Evolutionary conservation across 176 grass and related monocot species (phyloP).

Genomic region (Aegilops bicornis): DNA sequence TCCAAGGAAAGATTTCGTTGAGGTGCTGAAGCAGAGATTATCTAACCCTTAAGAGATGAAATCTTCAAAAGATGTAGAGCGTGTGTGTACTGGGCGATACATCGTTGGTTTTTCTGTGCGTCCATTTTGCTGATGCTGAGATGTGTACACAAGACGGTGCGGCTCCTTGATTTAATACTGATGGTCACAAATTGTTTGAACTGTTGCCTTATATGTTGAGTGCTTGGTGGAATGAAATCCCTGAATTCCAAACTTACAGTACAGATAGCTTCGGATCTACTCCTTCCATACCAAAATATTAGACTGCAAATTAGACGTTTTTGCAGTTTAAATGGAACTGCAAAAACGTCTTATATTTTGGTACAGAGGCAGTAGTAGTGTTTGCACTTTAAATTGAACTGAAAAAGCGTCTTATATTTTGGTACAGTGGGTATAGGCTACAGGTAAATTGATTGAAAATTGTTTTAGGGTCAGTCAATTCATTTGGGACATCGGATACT

Average conservation of each 20-base stretch:
- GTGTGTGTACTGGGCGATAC: background rate
- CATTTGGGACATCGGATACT: too few species aligned
- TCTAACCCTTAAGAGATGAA: background rate
- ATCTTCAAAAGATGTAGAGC: background rate
- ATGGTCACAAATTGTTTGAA: background rate
- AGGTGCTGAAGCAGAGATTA: constrained; percentile 57
- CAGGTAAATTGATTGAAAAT: too few species aligned
- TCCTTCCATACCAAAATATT: too few species aligned
- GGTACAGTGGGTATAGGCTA: too few species aligned
- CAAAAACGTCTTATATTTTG: too few species aligned
- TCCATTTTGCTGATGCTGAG: background rate
- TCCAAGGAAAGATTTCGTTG: constrained; percentile 50
- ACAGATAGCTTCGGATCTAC: too few species aligned
- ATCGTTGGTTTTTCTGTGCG: background rate
- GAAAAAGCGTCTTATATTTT: too few species aligned
- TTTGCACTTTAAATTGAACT: too few species aligned
- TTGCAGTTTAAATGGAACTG: too few species aligned
- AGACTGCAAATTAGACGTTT: too few species aligned
- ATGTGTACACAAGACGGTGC: background rate
- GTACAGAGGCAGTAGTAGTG: too few species aligned
- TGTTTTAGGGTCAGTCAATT: too few species aligned
- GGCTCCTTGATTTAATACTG: background rate
- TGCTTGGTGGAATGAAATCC: background rate
- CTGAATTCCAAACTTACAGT: background rate
- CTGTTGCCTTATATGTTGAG: background rate